Conservation (phyloP, 371 early-diverging fungal genomes). For the Actinomortierella ambigua region DNA sequence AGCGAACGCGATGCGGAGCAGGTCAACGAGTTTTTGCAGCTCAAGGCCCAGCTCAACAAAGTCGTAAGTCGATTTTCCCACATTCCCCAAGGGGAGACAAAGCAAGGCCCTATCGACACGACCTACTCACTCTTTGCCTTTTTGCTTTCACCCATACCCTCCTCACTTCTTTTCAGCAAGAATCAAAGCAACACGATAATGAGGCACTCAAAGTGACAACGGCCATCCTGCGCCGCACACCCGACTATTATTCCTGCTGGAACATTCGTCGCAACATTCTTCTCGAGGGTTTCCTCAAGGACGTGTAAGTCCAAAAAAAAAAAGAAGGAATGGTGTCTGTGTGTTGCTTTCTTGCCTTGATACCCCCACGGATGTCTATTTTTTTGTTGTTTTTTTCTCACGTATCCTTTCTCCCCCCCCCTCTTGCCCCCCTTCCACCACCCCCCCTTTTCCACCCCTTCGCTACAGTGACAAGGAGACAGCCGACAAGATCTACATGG, state of each 20-base stretch:
- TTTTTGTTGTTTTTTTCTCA: background rate
- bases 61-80: conserved; percentile 19
- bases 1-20: conserved; percentile 22
- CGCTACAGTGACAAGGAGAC: conserved; percentile 43
- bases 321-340: background rate
- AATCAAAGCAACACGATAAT: conserved; percentile 44
- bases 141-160: background rate
- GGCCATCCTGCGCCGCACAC: conserved; percentile 74
- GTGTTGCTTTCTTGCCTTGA: background rate
- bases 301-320: conserved; percentile 25
- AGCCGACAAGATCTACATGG: conserved; percentile 41
- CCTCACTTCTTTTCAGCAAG: conserved; percentile 12
- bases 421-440: conserved; percentile 3
- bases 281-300: conserved; percentile 47
- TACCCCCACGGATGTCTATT: background rate
- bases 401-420: background rate
- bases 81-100: background rate
- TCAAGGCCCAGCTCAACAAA: conserved; percentile 26
- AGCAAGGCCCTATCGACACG: too few species aligned
- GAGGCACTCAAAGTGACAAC: conserved; percentile 73
- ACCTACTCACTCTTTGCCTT: too few species aligned
- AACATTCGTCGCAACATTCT: conserved; percentile 81
- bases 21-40: conserved; percentile 18
- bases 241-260: conserved; percentile 93
- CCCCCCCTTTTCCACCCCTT: background rate